Base-by-base conservation (phyloP, 2,329 filamentous ascomycete species). In the Epichloe hybrida region DNA sequence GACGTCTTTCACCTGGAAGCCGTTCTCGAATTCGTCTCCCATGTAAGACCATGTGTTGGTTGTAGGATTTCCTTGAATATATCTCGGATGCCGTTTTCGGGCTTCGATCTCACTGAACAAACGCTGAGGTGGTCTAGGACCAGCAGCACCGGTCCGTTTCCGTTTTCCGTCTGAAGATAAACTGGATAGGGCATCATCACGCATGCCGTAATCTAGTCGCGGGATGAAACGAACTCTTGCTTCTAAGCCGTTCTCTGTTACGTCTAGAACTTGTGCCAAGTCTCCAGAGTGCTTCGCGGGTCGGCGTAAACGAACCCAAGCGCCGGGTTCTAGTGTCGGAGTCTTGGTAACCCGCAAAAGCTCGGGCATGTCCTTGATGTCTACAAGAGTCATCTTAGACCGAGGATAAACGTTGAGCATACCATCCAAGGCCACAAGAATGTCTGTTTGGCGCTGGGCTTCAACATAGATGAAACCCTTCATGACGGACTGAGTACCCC, bases 331-430 rank as follows among this genome's bases (percentile, higher is more conserved):
- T 36, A 98, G 73, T 27, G 83, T 82, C 46, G 89, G 86, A 3
- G 86, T 91, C 71, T 95, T 95, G 54, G 81, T 83, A 31, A 95
- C 88, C 48, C 89, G 82, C 17, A 98, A 75, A n/a, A 98, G 77
- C 67, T 97, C 93, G 2, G 93, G 91, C 83, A 96, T 95, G 68
- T 98, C 93, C 66, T 95, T 95, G 61, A 97, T 89, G 46, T 93
- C 88, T 41, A 98, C 88, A 48, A 97, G 73, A 43, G 90, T 80
- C 70, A 93, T 84, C 67, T 89, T 93, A 31, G 81, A 85, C 51
- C 88, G 82, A 50, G 91, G 87, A 65, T 96, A 98, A 38, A 95
- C 86, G 62, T 95, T 89, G 54, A 88, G 79, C 61, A 98, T 80
- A 41, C 84, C 86, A 54, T 95, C 87, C 41, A 95, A 73, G 7